Base-by-base conservation (phyloP, 108 stramenopile species). In the Tribonema minus region DNA sequence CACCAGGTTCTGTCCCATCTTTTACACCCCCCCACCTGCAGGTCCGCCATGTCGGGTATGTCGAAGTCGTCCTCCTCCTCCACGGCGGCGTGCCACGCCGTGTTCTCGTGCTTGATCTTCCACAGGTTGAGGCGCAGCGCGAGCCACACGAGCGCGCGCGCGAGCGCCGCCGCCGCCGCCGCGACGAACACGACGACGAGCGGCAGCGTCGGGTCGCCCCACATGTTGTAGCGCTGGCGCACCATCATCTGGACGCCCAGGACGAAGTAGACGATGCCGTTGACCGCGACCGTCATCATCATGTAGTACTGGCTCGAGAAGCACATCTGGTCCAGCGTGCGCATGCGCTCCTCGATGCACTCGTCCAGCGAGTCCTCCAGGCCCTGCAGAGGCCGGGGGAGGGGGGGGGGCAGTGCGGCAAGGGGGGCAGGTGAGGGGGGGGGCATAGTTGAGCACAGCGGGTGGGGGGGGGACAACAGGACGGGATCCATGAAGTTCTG, bases 261-360 rank as follows among this genome's bases (percentile, higher is more conserved):
- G 3, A 91, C 84, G 69, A 92, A 75, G 59, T 88, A 90, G 27
- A 93, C 68, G 30, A 93, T 92, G 25, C 89, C 91, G 61, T 90
- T 90, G 37, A 86, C 76, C 54, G 91, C 90, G 23, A 91, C 64
- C 36, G 89, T 90, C 64, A 84, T 76, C 87, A 93, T 86, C 78
- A 93, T 79, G 81, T 92, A 93, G 82, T 87, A 93, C 82, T 93
- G 92, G 60, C 82, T 84, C 32, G 87, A 88, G 78, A 92, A 92
- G 86, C 91, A 91, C 86, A 91, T 76, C 60, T 90, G 90, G 69
- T 75, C 74, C n/a, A 92, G 59, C 3, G 87, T 91, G 30, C 90
- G 85, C 64, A 91, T 64, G 39, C 81, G 76, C 64, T 90, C 90
- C 27, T 91, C 90, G 32, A 93, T 90, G 78, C 91, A 92, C 74